These are phyloP conservation scores for Saccharum officinarum DNA, from an alignment of 176 grass and related monocot genomes.

Conservation along the genomic window DNA sequence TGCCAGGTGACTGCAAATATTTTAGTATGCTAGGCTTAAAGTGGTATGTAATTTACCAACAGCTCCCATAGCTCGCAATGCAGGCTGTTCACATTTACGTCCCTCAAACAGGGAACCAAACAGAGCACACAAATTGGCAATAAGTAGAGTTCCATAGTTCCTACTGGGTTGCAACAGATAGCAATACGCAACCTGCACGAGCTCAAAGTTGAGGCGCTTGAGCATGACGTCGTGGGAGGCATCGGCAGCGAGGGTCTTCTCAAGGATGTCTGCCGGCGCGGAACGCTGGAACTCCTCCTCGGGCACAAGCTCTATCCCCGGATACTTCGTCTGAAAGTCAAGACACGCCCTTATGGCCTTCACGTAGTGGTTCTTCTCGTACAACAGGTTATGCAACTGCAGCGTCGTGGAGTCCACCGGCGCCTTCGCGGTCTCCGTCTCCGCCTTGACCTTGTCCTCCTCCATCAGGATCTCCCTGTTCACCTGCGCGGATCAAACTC, in stretches of 20 bases:
- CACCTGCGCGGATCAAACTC: slow-evolving; percentile 40
- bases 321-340: slow-evolving; percentile 87
- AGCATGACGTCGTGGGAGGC: slow-evolving; percentile 84
- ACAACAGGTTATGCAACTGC: slow-evolving; percentile 86
- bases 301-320: slow-evolving; percentile 85
- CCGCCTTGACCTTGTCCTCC: slow-evolving; percentile 75
- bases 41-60: neutral
- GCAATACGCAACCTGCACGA: slow-evolving; percentile 64
- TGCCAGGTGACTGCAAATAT: neutral
- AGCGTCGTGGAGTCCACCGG: slow-evolving; percentile 95
- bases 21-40: neutral
- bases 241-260: slow-evolving; percentile 71
- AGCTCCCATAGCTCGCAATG: neutral
- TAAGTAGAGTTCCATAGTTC: neutral
- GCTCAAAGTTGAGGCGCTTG: slow-evolving; percentile 93
- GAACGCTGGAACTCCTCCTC: slow-evolving; percentile 77
- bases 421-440: slow-evolving; percentile 83
- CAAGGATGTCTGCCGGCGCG: slow-evolving; percentile 63
- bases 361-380: slow-evolving; percentile 99
- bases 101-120: neutral
- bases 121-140: neutral
- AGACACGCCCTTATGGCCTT: slow-evolving; percentile 83
- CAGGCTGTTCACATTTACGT: neutral
- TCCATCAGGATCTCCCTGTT: slow-evolving; percentile 93
- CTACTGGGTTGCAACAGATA: neutral